Evolutionary conservation across 2,329 filamentous ascomycete genomes (phyloP), one percentile per base, ranked within the genome.

Genomic region (Microcera coccophila): DNA sequence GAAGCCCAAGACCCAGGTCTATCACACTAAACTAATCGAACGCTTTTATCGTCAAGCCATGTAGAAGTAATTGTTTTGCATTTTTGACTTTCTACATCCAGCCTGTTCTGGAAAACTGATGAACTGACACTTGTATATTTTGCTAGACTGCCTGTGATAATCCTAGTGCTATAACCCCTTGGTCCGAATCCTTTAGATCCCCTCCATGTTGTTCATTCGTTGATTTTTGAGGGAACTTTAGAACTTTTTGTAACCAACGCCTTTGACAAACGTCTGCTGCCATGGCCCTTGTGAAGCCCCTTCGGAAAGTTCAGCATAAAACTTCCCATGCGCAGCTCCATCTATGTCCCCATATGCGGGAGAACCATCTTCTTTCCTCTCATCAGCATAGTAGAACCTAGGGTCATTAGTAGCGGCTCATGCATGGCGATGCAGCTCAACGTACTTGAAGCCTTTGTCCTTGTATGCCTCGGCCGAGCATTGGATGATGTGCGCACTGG

Each of bases 321-420:
- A 57, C 4, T 67, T 54, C 2, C 48, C 69, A 55, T 72, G 67
- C 1, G 69, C 68, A n/a, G 64, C 54, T 2, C 70, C 71, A 38
- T 63, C 57, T 34, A 74, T 59, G 0, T 40, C 17, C 7, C 33
- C 44, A 11, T 53, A 62, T 9, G 48, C 55, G 2, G 57, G 36
- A 3, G 54, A 42, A 0, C 73, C 73, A 42, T 73, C 63, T 0
- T 54, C 44, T 14, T 64, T 66, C 17, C 73, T 60, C 53, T 78
- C 70, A 42, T 78, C 73, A 1, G 64, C 70, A 41, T 71, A 78
- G 52, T 76, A 75, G 54, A 77, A 78, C 41, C 73, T 75, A 44
- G 11, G 39, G 16, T 15, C 31, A 17, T 41, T 10, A 24, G 29
- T 26, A 15, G 37, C n/a, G n/a, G n/a, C 1, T 8, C 1, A 8